Base-by-base conservation (phyloP, 2,329 filamentous ascomycete genomes). In the Fusarium xyrophilum region DNA sequence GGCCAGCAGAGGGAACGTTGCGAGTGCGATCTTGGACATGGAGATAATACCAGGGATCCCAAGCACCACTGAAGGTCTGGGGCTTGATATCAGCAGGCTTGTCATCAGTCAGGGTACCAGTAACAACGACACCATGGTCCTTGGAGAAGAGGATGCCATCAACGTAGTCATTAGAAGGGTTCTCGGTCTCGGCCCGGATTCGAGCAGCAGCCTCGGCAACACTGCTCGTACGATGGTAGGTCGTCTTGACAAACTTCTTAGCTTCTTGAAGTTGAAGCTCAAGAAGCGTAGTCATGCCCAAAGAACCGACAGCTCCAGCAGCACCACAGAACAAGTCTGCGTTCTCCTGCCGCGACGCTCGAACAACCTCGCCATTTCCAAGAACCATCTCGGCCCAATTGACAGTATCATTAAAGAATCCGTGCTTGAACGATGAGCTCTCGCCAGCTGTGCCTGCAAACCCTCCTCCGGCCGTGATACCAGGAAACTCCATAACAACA, bases 1-100 rank as follows among this genome's bases (percentile, higher is more conserved):
- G 50, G 3, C 70, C 60, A 9, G 73, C 55, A 58, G 75, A 57
- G 55, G 64, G 44, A 50, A 69, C 52, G 62, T 56, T 17, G 63
- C 75, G 52, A 17, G 80, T 85, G 63, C 76, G 76, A 39, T 82
- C 76, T 66, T 86, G 77, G 3, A 86, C 89, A 68, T 91, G 89
- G 23, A 93, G 79, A 67, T 92, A 93, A 75, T 92, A 92, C 91
- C 91, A 93, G 0, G 89, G 87, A 72, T 93, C 91, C 13, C 76
- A 92, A 91, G 4, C 74, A 79, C 36, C 78, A 78, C 5, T 85
- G 47, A 88, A 86, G 10, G 84, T 88, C 83, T 88, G 89, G 79
- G 59, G 43, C 44, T 56, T 70, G 17, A 19, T 51, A 73, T 76
- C 44, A 73, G 75, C 50, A 75, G 80, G 74, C 48, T 75, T 76